These are phyloP conservation scores for Lasiodiplodia theobromae DNA, from an alignment of 2,329 filamentous ascomycete genomes.

Conservation along the genomic window DNA sequence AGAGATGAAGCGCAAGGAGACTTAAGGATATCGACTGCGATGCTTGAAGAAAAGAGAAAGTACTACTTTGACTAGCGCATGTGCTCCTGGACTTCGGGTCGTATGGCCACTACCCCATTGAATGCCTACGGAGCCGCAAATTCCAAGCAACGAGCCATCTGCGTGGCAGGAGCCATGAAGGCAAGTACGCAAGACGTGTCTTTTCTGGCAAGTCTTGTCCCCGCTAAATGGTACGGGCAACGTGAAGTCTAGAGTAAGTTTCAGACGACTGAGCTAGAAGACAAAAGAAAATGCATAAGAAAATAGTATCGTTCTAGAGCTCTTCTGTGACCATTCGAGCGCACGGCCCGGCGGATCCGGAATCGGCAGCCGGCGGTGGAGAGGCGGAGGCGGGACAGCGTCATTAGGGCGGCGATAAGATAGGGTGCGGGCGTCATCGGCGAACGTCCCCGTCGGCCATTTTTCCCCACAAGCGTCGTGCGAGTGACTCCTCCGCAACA, in stretches of 20 bases:
- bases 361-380: background rate
- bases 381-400: constrained; percentile 1
- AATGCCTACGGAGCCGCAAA: background rate
- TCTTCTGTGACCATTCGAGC: background rate
- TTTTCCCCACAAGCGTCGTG: constrained; percentile 8
- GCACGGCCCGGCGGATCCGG: constrained; percentile 1
- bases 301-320: too few species aligned
- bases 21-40: background rate
- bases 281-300: background rate
- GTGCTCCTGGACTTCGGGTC: background rate
- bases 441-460: constrained; percentile 6
- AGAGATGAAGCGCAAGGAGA: background rate
- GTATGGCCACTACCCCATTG: background rate
- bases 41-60: background rate
- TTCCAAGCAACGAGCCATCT: background rate
- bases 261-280: background rate
- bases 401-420: constrained; percentile 22
- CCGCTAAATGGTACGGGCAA: background rate
- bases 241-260: background rate
- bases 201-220: background rate
- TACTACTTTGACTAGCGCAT: background rate
- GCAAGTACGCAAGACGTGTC: background rate
- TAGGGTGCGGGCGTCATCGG: constrained; percentile 23
- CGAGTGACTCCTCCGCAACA: constrained; percentile 18
- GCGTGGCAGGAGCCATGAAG: background rate